Evolutionary conservation across 176 grass and related monocot genomes (phyloP), one percentile per base, ranked within the genome.

Genomic region (Areca catechu): DNA sequence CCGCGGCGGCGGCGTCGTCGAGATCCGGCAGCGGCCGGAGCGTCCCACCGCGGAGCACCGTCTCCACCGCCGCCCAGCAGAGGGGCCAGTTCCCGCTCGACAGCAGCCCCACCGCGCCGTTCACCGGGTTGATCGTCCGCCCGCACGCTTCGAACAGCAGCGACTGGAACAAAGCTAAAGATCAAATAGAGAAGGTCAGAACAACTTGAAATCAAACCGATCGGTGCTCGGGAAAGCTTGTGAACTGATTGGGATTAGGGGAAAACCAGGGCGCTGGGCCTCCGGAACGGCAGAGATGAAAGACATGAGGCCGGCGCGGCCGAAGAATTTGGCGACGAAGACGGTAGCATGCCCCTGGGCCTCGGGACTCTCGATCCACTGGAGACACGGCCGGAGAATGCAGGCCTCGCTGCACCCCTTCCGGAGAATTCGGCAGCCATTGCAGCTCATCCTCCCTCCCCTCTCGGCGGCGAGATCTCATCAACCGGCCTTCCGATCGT

Each of bases 241-340:
- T 43, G 34, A 43, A 12, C 34, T 43, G 34, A 10, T 14, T 12
- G 9, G 34, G 7, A 0, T 43, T 43, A 7, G 34, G 9, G 34
- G 10, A 43, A 29, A 12, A 90, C 93, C 87, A 37, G 94, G 81
- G 16, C 94, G 94, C 51, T 89, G 88, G 1, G 67, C 29, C 3
- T 82, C 75, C 20, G 94, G 81, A 18, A 98, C 94, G 56, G 84
- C 82, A 52, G 81, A 83, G 81, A 98, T 78, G 88, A 98, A 98
- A 49, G 94, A 84, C 66, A 93, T 74, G 63, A 98, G 84, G 0
- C 94, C 94, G 15, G 94, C 94, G 37, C 94, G 94, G 70, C 94
- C 94, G 37, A 98, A 98, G 76, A 89, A 93, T 73, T 98, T 98
- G 59, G 94, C 88, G 65, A 85, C 88, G 68, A 98, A 98, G 43